Conservation (phyloP, 805 yeast species). For the Vanderwaltozyma tropicalis region DNA sequence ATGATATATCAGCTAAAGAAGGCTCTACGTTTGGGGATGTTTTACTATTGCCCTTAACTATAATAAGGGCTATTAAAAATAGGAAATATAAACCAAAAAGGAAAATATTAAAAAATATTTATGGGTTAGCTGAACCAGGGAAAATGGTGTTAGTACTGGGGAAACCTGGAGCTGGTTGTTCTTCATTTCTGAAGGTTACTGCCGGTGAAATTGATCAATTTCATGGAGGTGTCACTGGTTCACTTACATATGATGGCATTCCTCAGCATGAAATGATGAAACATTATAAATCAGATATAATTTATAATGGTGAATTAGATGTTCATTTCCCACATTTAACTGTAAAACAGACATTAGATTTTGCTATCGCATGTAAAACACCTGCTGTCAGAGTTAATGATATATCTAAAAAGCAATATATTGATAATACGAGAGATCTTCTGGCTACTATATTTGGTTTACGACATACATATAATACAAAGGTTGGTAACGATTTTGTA, state of each 20-base stretch:
- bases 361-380: conserved; percentile 44
- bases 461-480: conserved; percentile 49
- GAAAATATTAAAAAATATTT: conserved; percentile 30
- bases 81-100: conserved; percentile 23
- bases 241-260: conserved; percentile 41
- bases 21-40: conserved; percentile 28
- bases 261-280: conserved; percentile 23
- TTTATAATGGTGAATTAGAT: conserved; percentile 56
- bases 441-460: conserved; percentile 42
- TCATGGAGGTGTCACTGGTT: conserved; percentile 36
- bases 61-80: conserved; percentile 9
- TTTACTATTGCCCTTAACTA: conserved; percentile 16
- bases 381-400: conserved; percentile 46
- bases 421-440: conserved; percentile 30
- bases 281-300: conserved; percentile 48
- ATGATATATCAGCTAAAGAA: conserved; percentile 27
- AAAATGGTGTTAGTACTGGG: conserved; percentile 56
- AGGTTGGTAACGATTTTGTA: conserved; percentile 58
- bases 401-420: conserved; percentile 32
- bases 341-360: conserved; percentile 47
- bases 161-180: conserved; percentile 67
- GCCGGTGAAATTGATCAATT: conserved; percentile 38
- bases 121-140: conserved; percentile 42
- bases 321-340: conserved; percentile 52
- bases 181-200: conserved; percentile 50